Base-by-base conservation (phyloP, 208 protist genomes). In the Herpetomonas samuelpessoai region DNA sequence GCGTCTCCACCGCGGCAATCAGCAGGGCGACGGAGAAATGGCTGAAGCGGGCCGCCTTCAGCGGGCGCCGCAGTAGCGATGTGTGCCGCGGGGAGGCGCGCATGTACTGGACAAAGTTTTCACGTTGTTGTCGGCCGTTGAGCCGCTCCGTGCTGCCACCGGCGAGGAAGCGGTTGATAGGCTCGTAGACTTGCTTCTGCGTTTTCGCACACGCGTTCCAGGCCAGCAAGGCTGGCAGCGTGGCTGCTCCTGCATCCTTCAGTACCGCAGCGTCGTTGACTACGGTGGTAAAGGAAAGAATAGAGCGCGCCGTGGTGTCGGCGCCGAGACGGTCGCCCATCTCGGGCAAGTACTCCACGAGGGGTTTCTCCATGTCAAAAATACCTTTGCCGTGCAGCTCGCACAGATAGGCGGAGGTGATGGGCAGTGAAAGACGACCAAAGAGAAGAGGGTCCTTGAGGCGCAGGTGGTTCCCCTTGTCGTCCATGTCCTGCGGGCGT, bases 391-490 rank as follows among this genome's bases (percentile, higher is more conserved):
- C 74, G 60, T 94, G 87, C 48, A 91, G 71, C 46, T 94, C 78
- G 56, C 83, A 91, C 26, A 94, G 59, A 45, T 86, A 89, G 18
- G 76, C 82, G 10, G 75, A 69, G 9, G 83, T 83, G n/a, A 94
- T 61, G n/a, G 87, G 87, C 21, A 89, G 56, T 2, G 76, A 80
- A 6, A 94, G 66, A 9, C 51, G 62, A 49, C 83, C 81, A 68
- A 90, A 91, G 14, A 79, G 67, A 19, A 94, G 74, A 22, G 87
- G 83, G 63, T 94, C 87, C 56, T 86, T 87, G 27, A 94, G 71
- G 30, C 78, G 75, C 79, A 94, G 76, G 69, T 86, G 77, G 68
- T 94, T 92, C 9, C 82, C 83, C 61, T 91, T 91, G 63, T 94
- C 88, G n/a, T 94, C 83, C 64, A 78, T 73, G 27, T 92, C 83